Evolutionary conservation across 768 basidiomycete genomes (phyloP), one percentile per base, ranked within the genome.

Genomic region (Pleurotus eryngii): DNA sequence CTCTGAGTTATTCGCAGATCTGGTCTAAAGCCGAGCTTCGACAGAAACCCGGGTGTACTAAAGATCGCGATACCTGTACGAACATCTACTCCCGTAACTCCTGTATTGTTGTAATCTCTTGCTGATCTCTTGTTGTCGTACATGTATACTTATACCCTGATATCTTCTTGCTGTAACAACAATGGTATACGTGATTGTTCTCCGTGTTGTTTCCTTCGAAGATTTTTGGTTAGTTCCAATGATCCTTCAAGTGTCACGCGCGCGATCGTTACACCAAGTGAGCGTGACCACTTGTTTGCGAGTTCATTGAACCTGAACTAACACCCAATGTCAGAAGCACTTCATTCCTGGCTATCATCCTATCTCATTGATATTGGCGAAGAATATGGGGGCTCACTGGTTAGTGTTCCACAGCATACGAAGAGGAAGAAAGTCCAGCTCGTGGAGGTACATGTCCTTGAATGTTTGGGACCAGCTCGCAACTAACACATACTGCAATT

Each of bases 401-500:
- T 67, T 7, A 65, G 60, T 0, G 67, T 75, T 12, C 76, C 78
- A 1, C 46, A 56, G 0, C 64, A 66, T 27, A 15, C 55, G 11
- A 78, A 74, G 59, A 75, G 71, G 46, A 82, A 74, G 63, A 86
- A 76, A 60, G 83, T 81, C 0, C 88, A 89, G 58, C 70, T 89
- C 20, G 72, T 76, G 46, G 79, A 87, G 70, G 89, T 82, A 48
- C 46, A 71, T 39, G 11, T 3, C 30, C 30, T 35, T 11, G 9
- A 35, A 35, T 35, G 11, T 35, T 35, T 35, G 11, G 30, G 30
- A 35, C 30, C 9, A 35, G 11, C 30, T 35, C 11, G 30, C 30
- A 35, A 35, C 30, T 40, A 14, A 17, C 20, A 5, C 7, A 22
- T 55, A 55, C 56, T 53, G 49, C 24, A 26, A 56, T 56, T 40